Evolutionary conservation across 2,329 filamentous ascomycete genomes (phyloP).

Genomic region (Penicillium sp.): DNA sequence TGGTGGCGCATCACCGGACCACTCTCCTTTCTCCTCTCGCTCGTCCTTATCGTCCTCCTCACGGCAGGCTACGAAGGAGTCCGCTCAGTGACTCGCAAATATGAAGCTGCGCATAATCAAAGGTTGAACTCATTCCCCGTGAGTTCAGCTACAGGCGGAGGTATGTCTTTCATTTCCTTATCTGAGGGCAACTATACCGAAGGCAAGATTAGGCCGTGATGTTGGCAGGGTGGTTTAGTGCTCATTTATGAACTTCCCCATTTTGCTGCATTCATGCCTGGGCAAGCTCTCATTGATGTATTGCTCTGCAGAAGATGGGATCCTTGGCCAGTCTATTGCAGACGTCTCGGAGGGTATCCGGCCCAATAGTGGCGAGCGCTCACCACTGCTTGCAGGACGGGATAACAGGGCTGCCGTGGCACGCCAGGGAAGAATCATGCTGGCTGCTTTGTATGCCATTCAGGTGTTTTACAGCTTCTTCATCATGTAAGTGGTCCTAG

Average conservation of each 20-base stretch:
- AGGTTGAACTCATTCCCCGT: slow-evolving; percentile 50
- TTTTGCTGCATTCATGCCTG: slow-evolving; percentile 13
- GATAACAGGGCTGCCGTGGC: slow-evolving; percentile 58
- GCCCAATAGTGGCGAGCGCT: slow-evolving; percentile 55
- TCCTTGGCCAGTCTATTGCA: slow-evolving; percentile 30
- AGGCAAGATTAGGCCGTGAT: slow-evolving; percentile 3
- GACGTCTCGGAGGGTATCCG: slow-evolving; percentile 20
- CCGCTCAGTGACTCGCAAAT: slow-evolving; percentile 71
- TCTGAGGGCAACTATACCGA: neutral
- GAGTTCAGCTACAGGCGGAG: slow-evolving; percentile 23
- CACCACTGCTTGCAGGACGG: slow-evolving; percentile 74
- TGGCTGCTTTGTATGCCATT: slow-evolving; percentile 79
- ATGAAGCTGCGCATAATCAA: slow-evolving; percentile 60
- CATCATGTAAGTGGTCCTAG: slow-evolving; percentile 76
- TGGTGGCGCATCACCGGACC: slow-evolving; percentile 82
- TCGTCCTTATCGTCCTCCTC: slow-evolving; percentile 76
- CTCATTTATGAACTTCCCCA: slow-evolving; percentile 3
- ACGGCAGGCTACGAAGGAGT: slow-evolving; percentile 92
- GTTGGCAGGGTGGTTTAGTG: slow-evolving; percentile 7
- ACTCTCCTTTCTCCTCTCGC: slow-evolving; percentile 73
- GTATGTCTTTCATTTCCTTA: slow-evolving; percentile 30
- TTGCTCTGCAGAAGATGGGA: slow-evolving; percentile 37
- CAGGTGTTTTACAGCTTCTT: slow-evolving; percentile 99
- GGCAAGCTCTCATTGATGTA: slow-evolving; percentile 28
- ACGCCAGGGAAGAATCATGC: slow-evolving; percentile 71